Conservation (phyloP, 306 rosid genomes). For the Abrus pulchellus region DNA sequence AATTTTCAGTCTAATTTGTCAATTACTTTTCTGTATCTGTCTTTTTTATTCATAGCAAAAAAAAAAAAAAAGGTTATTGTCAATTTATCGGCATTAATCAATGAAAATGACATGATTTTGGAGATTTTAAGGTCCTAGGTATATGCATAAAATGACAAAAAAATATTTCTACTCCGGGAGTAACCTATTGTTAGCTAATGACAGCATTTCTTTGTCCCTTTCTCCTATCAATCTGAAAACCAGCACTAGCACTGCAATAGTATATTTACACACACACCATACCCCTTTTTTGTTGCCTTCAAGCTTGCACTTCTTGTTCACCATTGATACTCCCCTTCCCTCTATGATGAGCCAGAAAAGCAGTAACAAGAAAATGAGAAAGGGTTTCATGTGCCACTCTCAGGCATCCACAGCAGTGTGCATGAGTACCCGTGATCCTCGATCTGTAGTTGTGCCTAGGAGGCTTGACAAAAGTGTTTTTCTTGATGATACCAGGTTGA, state of each 20-base stretch:
- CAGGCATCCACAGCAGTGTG: slow-evolving; percentile 84
- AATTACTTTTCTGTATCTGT: slow-evolving; percentile 13
- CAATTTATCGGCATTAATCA: slow-evolving; percentile 53
- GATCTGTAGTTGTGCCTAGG: slow-evolving; percentile 63
- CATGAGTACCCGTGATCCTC: slow-evolving; percentile 61
- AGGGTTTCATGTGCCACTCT: slow-evolving; percentile 87
- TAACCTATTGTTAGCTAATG: slow-evolving; percentile 58
- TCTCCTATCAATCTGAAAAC: slow-evolving; percentile 40
- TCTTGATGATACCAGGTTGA: slow-evolving; percentile 51
- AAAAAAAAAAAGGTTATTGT: slow-evolving; percentile 46
- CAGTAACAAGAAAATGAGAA: slow-evolving; percentile 52
- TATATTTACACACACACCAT: slow-evolving; percentile 19
- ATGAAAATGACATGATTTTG: slow-evolving; percentile 64
- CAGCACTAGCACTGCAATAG: slow-evolving; percentile 34
- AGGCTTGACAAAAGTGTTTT: slow-evolving; percentile 46
- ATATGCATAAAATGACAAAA: slow-evolving; percentile 49
- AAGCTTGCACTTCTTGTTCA: neutral
- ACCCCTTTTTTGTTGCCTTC: neutral
- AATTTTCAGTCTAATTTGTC: slow-evolving; percentile 39
- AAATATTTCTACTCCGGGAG: slow-evolving; percentile 19
- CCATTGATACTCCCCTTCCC: slow-evolving; percentile 9
- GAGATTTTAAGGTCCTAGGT: slow-evolving; percentile 50
- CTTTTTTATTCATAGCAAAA: slow-evolving; percentile 38
- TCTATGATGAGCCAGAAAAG: slow-evolving; percentile 55
- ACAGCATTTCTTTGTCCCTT: slow-evolving; percentile 53